phyloP scores from a whole-genome alignment of 352 stramenopile species.

The Phytophthora macrochlamydospora region DNA sequence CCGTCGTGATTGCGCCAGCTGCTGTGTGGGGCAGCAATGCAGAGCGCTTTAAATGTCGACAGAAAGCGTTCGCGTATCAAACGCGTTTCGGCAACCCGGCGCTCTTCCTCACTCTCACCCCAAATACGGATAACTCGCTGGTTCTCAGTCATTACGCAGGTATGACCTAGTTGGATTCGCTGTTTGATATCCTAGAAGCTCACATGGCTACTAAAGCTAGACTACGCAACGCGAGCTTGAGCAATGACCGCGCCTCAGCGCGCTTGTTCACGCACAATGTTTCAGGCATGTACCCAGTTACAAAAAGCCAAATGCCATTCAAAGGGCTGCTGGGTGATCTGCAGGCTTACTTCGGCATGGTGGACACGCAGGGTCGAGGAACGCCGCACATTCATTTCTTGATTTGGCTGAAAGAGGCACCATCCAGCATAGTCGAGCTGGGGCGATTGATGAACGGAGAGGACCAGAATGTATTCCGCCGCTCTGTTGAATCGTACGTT shows the following conservation, averaged over 20 bases:
- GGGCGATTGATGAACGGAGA: background rate
- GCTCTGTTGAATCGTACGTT: background rate
- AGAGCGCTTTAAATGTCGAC: background rate
- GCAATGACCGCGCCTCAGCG: constrained; percentile 2
- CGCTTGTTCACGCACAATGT: constrained; percentile 2
- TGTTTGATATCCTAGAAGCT: background rate
- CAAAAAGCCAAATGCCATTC: constrained; percentile 1
- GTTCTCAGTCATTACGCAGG: background rate
- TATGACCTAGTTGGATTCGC: background rate
- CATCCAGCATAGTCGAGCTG: background rate
- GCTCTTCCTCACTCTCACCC: background rate
- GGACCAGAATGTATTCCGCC: background rate
- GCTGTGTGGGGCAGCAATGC: background rate
- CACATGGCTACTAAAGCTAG: background rate
- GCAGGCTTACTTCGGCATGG: constrained; percentile 7
- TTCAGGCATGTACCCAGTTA: constrained; percentile 4
- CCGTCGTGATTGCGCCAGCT: background rate
- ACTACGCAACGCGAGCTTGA: background rate
- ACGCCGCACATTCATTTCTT: constrained; percentile 6
- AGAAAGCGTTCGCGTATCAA: background rate
- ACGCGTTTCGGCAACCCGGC: background rate
- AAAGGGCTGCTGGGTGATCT: constrained; percentile 1
- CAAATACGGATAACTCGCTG: background rate
- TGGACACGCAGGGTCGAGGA: constrained; percentile 8
- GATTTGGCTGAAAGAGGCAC: constrained; percentile 2